A percentile compares a stretch with the other conserved stretches of the same genome.
Evolutionary conservation across 176 grass and related monocot genomes (phyloP).

Genomic region (Zea mays): Zm-B73-REFERENCE-NAM-5.0 NC_050096.1:168957501-168958000

Average conservation of each 20-base stretch:
- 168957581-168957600: background rate
- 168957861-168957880: too few relatives aligned
- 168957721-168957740: background rate
- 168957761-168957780: background rate
- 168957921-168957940: too few relatives aligned
- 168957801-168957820: too few relatives aligned
- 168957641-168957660: background rate
- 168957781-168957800: too few relatives aligned
- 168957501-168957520: slow-evolving; percentile 39
- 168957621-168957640: background rate
- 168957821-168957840: too few relatives aligned
- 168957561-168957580: background rate
- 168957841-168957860: too few relatives aligned
- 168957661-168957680: slow-evolving; percentile 10
- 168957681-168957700: background rate
- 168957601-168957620: background rate
- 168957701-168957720: background rate
- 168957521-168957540: background rate
- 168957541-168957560: background rate
- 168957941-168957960: too few relatives aligned
- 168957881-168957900: too few relatives aligned
- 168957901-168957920: too few relatives aligned
- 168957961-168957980: too few relatives aligned
- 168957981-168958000: too few relatives aligned
- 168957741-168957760: background rate